phyloP scores from a whole-genome alignment of 83 land plant genomes.

The Picea engelmannii region DNA sequence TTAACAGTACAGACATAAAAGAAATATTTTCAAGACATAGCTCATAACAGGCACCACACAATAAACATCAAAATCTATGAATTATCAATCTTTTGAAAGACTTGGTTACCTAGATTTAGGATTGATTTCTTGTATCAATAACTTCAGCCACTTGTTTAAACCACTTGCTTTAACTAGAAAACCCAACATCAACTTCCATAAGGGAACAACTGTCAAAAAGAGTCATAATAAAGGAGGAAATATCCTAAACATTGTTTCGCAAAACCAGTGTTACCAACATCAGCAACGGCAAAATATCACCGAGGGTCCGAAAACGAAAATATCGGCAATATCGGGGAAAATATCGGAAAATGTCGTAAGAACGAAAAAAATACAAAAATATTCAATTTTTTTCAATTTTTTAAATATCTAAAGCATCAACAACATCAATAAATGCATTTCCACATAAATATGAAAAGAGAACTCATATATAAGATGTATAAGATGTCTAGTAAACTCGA shows the following conservation, averaged over 20 bases:
- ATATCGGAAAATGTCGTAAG: no score
- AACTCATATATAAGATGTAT: no score
- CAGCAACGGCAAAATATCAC: no score
- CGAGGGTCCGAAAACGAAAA: no score
- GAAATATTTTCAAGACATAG: background rate
- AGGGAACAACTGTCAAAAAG: background rate
- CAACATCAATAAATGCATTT: no score
- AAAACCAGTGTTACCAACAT: no score
- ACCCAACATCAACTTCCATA: background rate
- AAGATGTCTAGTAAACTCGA: no score
- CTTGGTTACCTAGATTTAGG: background rate
- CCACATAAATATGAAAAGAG: no score
- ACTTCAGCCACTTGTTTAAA: background rate
- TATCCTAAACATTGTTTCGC: background rate
- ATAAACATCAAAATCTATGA: background rate
- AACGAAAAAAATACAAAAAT: no score
- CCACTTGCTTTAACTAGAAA: background rate
- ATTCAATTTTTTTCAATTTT: no score
- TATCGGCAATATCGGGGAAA: no score
- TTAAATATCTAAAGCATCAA: no score
- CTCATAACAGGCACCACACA: background rate
- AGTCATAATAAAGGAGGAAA: background rate
- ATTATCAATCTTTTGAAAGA: background rate
- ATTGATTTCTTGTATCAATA: background rate
- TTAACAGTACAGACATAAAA: background rate